phyloP scores from a whole-genome alignment of 768 basidiomycete genomes.

The Phylloporus arenicola region DNA sequence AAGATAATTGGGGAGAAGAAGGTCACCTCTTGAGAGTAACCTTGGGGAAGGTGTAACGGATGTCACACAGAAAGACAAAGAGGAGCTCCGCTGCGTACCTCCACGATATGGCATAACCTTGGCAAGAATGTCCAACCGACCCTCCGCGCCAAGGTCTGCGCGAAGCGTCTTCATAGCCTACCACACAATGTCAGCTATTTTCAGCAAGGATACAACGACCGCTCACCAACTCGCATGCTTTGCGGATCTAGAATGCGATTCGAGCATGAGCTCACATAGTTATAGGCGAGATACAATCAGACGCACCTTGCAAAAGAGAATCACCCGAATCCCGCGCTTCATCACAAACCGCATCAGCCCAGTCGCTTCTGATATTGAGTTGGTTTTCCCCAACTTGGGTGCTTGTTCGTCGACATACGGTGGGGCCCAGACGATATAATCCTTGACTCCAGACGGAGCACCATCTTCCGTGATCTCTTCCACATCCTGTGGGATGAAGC shows the following conservation, averaged over 20 bases:
- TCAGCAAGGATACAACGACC: not conserved
- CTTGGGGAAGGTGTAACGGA: slow-evolving; percentile 29
- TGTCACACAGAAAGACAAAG: not conserved
- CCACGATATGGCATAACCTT: slow-evolving; percentile 81
- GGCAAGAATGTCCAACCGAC: slow-evolving; percentile 68
- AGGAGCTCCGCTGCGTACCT: slow-evolving; percentile 40
- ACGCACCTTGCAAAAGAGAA: slow-evolving; percentile 81
- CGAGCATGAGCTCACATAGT: not conserved
- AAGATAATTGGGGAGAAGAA: not conserved
- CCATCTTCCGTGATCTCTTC: slow-evolving; percentile 74
- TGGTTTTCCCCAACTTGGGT: slow-evolving; percentile 48
- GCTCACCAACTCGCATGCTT: slow-evolving; percentile 73
- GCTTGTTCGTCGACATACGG: slow-evolving; percentile 51
- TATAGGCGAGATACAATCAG: not conserved
- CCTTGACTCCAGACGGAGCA: slow-evolving; percentile 74
- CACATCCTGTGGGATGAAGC: slow-evolving; percentile 38
- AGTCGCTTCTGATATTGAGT: slow-evolving; percentile 64
- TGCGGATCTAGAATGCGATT: slow-evolving; percentile 51
- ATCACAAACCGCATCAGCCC: slow-evolving; percentile 73
- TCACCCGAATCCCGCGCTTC: slow-evolving; percentile 73
- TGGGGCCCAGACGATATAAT: slow-evolving; percentile 76
- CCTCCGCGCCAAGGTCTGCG: slow-evolving; percentile 64
- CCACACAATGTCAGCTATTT: slow-evolving; percentile 16
- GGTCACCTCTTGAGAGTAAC: slow-evolving; percentile 66
- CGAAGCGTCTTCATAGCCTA: slow-evolving; percentile 79